Evolutionary conservation across 257 asterid species (phyloP), one percentile per base, ranked within the genome.

Genomic region (Haberlea rhodopensis): DNA sequence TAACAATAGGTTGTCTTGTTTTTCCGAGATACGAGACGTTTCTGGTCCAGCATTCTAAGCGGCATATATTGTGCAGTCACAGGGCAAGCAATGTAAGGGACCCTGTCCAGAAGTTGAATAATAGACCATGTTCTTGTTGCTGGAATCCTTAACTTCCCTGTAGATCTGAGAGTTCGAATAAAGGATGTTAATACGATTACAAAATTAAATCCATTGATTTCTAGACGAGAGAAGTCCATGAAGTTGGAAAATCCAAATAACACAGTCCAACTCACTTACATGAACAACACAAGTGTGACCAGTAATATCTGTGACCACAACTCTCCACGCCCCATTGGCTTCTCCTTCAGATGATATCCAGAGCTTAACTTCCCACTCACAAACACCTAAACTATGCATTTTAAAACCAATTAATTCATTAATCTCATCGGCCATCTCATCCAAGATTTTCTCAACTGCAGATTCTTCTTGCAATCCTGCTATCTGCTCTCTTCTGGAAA

Each of bases 321-420:
- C 85, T 77, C 95, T 90, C 99, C 99, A 94, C 51, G 95, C 95
- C 71, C 97, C 99, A 70, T 87, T 86, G 62, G 97, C 95, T 55
- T 84, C 90, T 75, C 97, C 96, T 53, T 79, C 82, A 27, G 97
- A 87, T 55, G 99, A 84, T 77, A 94, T 77, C 87, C 97, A 82
- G 71, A 94, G 95, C 85, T 87, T 90, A 63, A 87, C 87, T 76
- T 94, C 99, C 92, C 97, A 94, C 84, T 94, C 95, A 69, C 83
- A 84, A 34, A 87, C 99, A 31, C 96, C 95, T 73, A 94, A 81
- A 24, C 90, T 95, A 45, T 94, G 90, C 99, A 94, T 84, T 82
- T 79, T 86, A 52, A 90, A 94, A 62, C 96, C 96, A 76, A 87
- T 80, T 26, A 85, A 83, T 62, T 84, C 79, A 79, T 83, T 79